Evolutionary conservation across 2,329 filamentous ascomycete genomes (phyloP).

Genomic region (Aureobasidium namibiae): DNA sequence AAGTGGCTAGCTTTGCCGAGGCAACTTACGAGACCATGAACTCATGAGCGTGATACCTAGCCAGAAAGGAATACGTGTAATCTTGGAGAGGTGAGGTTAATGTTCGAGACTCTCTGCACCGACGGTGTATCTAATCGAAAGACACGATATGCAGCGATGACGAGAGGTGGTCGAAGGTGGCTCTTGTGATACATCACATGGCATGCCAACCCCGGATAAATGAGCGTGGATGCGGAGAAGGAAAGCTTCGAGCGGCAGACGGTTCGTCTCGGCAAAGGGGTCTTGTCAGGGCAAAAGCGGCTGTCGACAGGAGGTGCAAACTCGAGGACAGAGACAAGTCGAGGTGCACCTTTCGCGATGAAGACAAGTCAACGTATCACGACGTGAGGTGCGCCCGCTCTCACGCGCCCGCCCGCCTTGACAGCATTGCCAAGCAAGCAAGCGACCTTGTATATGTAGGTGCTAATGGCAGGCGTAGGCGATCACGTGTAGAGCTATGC

Average conservation of each 20-base stretch:
- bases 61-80: not conserved
- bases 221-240: constrained; percentile 1
- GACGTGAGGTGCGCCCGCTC: not conserved
- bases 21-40: not conserved
- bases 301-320: not conserved
- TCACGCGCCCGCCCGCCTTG: constrained; percentile 10
- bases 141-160: not conserved
- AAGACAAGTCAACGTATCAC: constrained; percentile 3
- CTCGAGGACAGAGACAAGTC: not conserved
- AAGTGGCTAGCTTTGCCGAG: not conserved
- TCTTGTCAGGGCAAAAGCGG: not conserved
- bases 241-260: constrained; percentile 5
- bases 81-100: not conserved
- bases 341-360: not conserved
- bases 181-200: not conserved
- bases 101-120: not conserved
- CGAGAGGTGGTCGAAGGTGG: not conserved
- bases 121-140: too few relatives aligned
- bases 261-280: not conserved
- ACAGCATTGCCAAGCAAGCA: constrained; percentile 4
- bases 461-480: constrained; percentile 1
- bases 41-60: not conserved
- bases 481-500: constrained; percentile 6
- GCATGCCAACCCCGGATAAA: constrained; percentile 8
- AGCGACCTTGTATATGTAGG: not conserved